Evolutionary conservation across 345 rosid genomes (phyloP), one percentile per base, ranked within the genome.

Genomic region (Hibiscus syriacus): DNA sequence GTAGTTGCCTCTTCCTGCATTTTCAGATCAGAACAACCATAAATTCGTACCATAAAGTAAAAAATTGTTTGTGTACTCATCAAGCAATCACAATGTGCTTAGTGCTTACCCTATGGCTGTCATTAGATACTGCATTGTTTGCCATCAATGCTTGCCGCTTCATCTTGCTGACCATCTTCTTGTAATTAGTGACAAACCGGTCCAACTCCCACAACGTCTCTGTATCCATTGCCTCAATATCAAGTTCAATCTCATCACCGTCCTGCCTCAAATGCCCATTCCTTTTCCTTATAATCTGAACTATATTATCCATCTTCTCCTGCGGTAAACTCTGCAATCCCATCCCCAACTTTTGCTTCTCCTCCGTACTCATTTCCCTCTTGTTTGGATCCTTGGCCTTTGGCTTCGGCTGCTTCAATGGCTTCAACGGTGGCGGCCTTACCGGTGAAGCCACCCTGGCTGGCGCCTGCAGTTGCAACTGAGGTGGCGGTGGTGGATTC

Each of bases 161-260:
- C 13, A 86, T 78, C 79, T 90, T 90, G 78, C 97, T 87, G 17
- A 74, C 90, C 88, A 84, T 78, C 72, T 90, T 90, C 72, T 86
- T 90, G 68, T 84, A 87, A 48, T 90, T 86, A 1, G 97, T 84
- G 27, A 90, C 90, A 59, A 87, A 90, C 22, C 94, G 83, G 69
- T 90, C 97, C 70, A 87, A 86, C 80, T 90, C 94, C 94, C 97
- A 90, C 0, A 90, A 71, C 0, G 94, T 90, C 73, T 90, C 97
- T 0, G 81, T 86, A 67, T 90, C 94, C 8, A 90, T 79, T 0
- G 91, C 85, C 74, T 87, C 94, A 1, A 90, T 90, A 53, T 90
- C 96, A 3, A 87, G 79, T 77, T 90, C 96, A 17, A 90, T 90
- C 78, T 90, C 96, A 64, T 90, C 92, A 2, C 92, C 96, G 0